Conservation (phyloP, 2,329 filamentous ascomycete genomes). For the Epichloe baconii region DNA sequence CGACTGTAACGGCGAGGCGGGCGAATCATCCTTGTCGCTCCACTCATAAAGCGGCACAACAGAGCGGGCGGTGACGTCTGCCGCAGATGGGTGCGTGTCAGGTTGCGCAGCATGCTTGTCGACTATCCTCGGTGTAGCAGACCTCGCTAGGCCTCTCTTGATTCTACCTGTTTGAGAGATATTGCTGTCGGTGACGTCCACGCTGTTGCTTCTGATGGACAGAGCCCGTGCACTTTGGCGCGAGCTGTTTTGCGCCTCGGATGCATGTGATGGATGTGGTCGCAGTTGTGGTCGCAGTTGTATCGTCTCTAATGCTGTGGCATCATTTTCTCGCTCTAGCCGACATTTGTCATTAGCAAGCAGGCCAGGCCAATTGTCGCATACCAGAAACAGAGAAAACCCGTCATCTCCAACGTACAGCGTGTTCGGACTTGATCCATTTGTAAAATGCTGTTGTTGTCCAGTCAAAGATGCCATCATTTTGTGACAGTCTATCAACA, state of each 20-base stretch:
- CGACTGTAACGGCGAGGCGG: conserved; percentile 13
- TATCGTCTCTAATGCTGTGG: conserved; percentile 11
- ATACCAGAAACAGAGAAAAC: background rate
- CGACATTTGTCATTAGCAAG: conserved; percentile 1
- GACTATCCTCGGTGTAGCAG: background rate
- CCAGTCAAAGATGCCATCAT: conserved; percentile 27
- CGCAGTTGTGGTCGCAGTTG: conserved; percentile 4
- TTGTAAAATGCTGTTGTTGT: conserved; percentile 31
- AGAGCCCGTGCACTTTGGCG: conserved; percentile 6
- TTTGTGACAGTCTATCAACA: conserved; percentile 36
- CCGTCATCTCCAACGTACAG: conserved; percentile 19
- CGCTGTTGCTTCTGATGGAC: conserved; percentile 7
- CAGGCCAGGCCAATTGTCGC: background rate
- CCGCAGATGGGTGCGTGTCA: background rate
- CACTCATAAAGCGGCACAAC: conserved; percentile 1
- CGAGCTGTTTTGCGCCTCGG: conserved; percentile 9
- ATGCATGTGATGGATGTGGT: conserved; percentile 5
- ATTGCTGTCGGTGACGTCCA: conserved; percentile 3
- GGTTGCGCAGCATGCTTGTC: background rate
- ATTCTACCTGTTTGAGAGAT: background rate
- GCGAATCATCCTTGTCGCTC: background rate
- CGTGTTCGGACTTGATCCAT: conserved; percentile 30
- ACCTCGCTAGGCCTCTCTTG: background rate
- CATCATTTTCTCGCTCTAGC: conserved; percentile 15
- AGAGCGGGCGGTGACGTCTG: background rate